Base-by-base conservation (phyloP, 2,329 filamentous ascomycete genomes). In the Exophiala lecanii-corni region DNA sequence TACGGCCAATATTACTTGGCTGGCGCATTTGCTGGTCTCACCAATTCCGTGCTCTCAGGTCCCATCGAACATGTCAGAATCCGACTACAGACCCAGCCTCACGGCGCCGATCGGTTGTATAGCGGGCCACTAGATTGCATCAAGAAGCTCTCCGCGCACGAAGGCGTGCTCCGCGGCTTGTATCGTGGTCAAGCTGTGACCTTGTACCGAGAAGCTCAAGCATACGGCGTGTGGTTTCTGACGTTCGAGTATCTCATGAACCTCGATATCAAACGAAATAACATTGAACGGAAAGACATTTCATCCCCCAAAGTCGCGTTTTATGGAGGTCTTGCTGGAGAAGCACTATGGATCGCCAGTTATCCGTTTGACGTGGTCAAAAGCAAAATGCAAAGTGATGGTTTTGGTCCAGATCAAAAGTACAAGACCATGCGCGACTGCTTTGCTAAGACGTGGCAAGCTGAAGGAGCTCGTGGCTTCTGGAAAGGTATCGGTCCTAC, bases 331-430 rank as follows among this genome's bases (percentile, higher is more conserved):
- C 67, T 98, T 30, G 92, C 92, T 0, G 92, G 92, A 56, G 92
- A 98, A 74, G 87, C 82, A 39, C 76, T 98, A 44, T 98, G 92
- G 92, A 72, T 98, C 42, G 76, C 77, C 25, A 94, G 88, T 61
- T 98, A 98, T 69, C 92, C 92, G 16, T 84, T 98, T 54, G 92
- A 98, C 68, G 91, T 98, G 19, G 70, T 98, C 68, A 98, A 98
- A 84, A 95, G 88, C 69, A 97, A 95, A 79, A 96, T 97, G 91
- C 92, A 98, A 77, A 95, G 84, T 45, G 92, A 98, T 68, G 89
- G 86, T 0, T 92, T 96, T 62, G 88, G 86, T 2, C 65, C 64
- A 36, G 69, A 76, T 51, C 81, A 82, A 71, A 76, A 75, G 62
- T 98, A 85, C 69, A 78, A 71, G 63, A 82, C 73, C 43, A 96